These are phyloP conservation scores for Mycosphaerella sp. DNA, from an alignment of 2,329 filamentous ascomycete genomes.

Conservation along the genomic window DNA sequence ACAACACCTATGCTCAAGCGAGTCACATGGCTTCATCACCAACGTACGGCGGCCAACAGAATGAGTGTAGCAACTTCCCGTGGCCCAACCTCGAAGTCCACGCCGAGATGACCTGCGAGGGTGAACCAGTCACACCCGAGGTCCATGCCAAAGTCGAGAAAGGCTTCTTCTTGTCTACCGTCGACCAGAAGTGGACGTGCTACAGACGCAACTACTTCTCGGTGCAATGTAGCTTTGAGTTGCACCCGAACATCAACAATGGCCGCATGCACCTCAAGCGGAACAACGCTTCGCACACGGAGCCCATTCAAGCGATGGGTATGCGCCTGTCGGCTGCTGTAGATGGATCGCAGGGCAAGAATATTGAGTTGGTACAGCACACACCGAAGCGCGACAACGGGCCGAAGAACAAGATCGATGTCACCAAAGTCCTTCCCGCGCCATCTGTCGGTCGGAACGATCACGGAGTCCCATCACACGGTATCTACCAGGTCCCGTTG, in stretches of 20 bases:
- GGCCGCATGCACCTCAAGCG: conserved; percentile 53
- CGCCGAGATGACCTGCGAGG: conserved; percentile 58
- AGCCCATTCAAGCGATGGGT: conserved; percentile 65
- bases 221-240: conserved; percentile 69
- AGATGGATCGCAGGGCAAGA: conserved; percentile 66
- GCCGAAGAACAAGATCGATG: conserved; percentile 65
- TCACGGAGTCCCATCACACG: conserved; percentile 35
- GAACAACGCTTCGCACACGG: conserved; percentile 35
- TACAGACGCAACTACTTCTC: conserved; percentile 90
- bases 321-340: conserved; percentile 82
- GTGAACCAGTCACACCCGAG: conserved; percentile 57
- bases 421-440: conserved; percentile 62
- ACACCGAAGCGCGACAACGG: conserved; percentile 89
- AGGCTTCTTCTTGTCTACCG: conserved; percentile 67
- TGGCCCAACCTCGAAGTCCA: conserved; percentile 46
- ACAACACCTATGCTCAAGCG: conserved; percentile 15
- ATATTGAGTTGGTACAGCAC: conserved; percentile 79
- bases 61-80: conserved; percentile 37
- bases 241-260: conserved; percentile 56
- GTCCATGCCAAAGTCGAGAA: conserved; percentile 80
- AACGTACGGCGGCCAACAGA: conserved; percentile 24
- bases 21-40: conserved; percentile 29
- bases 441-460: conserved; percentile 44
- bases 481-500: conserved; percentile 32
- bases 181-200: conserved; percentile 80